These are phyloP conservation scores for Arachis hypogaea DNA, from an alignment of 306 rosid genomes.

Conservation along the genomic window DNA sequence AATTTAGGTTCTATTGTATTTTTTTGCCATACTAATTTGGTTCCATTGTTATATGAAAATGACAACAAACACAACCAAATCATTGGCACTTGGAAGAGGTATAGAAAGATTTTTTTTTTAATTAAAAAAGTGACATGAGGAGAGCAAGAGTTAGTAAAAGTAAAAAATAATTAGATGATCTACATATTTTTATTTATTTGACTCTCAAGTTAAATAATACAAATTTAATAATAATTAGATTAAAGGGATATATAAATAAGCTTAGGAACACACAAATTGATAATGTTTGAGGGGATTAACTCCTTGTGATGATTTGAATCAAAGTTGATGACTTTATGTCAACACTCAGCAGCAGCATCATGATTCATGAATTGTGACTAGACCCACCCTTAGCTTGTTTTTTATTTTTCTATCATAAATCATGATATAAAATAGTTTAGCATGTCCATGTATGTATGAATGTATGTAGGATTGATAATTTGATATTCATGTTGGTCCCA, in stretches of 20 bases:
- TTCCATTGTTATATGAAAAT: background rate
- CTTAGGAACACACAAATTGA: too few relatives aligned
- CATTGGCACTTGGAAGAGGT: too few relatives aligned
- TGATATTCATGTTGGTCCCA: constrained; percentile 39
- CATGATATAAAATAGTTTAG: constrained; percentile 55
- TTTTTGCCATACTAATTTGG: background rate
- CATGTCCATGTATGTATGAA: constrained; percentile 8
- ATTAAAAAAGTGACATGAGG: too few relatives aligned
- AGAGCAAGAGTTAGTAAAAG: background rate
- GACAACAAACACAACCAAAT: background rate
- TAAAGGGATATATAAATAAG: too few relatives aligned
- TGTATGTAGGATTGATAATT: background rate
- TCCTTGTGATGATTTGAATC: constrained; percentile 51
- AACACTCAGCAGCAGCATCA: constrained; percentile 35
- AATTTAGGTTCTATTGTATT: background rate
- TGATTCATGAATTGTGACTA: constrained; percentile 37
- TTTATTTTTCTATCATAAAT: constrained; percentile 10
- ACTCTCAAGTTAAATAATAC: too few relatives aligned
- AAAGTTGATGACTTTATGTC: constrained; percentile 54
- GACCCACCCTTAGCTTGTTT: constrained; percentile 22
- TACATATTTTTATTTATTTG: too few relatives aligned
- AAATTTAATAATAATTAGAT: too few relatives aligned
- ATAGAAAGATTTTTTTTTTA: too few relatives aligned
- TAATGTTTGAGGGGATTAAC: constrained; percentile 30
- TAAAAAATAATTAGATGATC: background rate